phyloP scores from a whole-genome alignment of 139 green algal genomes.

The Chlorella ohadii region DNA sequence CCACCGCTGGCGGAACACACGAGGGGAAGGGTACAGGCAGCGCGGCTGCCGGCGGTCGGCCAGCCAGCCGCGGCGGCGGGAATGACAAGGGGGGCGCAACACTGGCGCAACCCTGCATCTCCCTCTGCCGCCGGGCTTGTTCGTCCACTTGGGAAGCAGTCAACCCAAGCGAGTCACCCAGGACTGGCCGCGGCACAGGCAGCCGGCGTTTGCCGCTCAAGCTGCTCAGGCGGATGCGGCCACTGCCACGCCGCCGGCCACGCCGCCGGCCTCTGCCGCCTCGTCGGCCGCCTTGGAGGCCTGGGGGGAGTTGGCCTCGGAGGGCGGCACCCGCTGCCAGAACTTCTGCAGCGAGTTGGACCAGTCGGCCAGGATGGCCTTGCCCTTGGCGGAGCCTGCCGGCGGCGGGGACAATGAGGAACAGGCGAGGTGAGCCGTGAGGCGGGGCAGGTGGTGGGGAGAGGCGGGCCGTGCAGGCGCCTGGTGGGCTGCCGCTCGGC shows the following conservation, averaged over 20 bases:
- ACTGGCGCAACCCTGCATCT: too few species aligned
- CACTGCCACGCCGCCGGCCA: background rate
- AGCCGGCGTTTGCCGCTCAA: too few species aligned
- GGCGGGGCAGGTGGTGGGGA: too few species aligned
- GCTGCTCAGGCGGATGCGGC: conserved; percentile 18
- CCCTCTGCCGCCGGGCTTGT: too few species aligned
- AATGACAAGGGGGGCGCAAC: too few species aligned
- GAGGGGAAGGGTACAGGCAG: background rate
- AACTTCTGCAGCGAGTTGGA: conserved; percentile 79
- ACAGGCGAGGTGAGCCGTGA: background rate
- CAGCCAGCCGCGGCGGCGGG: too few species aligned
- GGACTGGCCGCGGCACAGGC: too few species aligned
- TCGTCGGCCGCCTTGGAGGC: conserved; percentile 41
- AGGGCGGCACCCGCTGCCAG: conserved; percentile 98
- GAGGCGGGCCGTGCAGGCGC: too few species aligned
- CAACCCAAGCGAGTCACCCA: too few species aligned
- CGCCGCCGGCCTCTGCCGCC: background rate
- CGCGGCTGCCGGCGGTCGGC: background rate
- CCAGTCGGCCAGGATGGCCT: conserved; percentile 73
- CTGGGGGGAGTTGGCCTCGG: conserved; percentile 78
- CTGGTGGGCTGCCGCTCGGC: too few species aligned
- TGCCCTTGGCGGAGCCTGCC: conserved; percentile 34
- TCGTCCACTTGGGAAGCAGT: too few species aligned
- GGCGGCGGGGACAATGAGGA: too few species aligned
- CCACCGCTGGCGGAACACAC: background rate